A percentile compares a stretch with the other conserved stretches of the same genome.
phyloP scores from a whole-genome alignment of 768 basidiomycete genomes.

The Scleroderma citrinum region DNA sequence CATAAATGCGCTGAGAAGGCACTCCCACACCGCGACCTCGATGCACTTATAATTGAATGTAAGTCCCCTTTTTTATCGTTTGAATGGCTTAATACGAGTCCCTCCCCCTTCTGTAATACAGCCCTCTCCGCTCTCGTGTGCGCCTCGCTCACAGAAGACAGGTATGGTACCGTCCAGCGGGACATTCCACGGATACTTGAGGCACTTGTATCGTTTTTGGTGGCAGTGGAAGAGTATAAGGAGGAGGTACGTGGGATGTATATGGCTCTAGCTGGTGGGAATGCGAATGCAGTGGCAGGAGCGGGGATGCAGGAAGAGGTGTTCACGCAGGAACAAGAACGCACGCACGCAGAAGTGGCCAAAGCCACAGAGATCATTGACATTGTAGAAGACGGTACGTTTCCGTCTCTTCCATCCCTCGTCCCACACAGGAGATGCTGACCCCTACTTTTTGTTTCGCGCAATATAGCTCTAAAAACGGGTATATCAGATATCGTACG shows the following conservation, averaged over 20 bases:
- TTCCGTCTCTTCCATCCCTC: not conserved
- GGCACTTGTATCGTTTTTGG: slow-evolving; percentile 61
- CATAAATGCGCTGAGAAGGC: slow-evolving; percentile 47
- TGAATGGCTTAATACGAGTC: not conserved
- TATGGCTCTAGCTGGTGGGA: slow-evolving; percentile 18
- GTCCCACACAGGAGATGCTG: not conserved
- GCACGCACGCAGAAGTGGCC: slow-evolving; percentile 43
- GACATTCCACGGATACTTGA: slow-evolving; percentile 82
- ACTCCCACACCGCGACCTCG: slow-evolving; percentile 57
- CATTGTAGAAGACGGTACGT: slow-evolving; percentile 55
- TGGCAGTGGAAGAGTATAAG: slow-evolving; percentile 61
- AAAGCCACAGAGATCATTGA: slow-evolving; percentile 50
- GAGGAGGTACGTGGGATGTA: slow-evolving; percentile 41
- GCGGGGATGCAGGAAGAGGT: slow-evolving; percentile 23
- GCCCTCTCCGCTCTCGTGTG: slow-evolving; percentile 64
- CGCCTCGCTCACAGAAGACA: slow-evolving; percentile 73
- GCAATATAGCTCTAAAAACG: slow-evolving; percentile 67
- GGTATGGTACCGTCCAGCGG: slow-evolving; percentile 76
- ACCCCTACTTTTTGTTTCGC: not conserved
- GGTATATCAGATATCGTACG: slow-evolving; percentile 59
- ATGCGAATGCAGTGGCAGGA: slow-evolving; percentile 20
- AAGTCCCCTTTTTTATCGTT: not conserved
- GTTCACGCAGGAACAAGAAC: slow-evolving; percentile 32
- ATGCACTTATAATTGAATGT: slow-evolving; percentile 62
- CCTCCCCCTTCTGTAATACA: slow-evolving; percentile 17